These are phyloP conservation scores for Daldinia caldariorum DNA, from an alignment of 495 filamentous ascomycete species.

Conservation along the genomic window DNA sequence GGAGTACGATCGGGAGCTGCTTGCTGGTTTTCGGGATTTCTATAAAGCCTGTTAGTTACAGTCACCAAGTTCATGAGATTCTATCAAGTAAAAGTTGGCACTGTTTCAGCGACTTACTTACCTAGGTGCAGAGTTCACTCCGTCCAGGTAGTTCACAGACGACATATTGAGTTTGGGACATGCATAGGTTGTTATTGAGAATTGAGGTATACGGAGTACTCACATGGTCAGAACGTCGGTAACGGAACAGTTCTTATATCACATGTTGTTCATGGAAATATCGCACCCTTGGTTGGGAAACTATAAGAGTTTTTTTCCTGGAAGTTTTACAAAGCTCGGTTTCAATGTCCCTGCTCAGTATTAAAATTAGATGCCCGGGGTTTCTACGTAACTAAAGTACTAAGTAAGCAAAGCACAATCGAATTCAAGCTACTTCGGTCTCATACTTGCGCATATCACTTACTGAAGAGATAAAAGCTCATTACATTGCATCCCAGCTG, in stretches of 20 bases:
- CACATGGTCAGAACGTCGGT: neutral
- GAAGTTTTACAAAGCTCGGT: neutral
- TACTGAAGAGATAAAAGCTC: neutral
- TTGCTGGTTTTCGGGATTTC: neutral
- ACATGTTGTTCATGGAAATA: neutral
- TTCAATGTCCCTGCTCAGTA: neutral
- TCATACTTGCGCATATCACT: neutral
- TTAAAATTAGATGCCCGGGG: neutral
- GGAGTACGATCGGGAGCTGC: neutral
- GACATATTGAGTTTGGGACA: constrained; percentile 1
- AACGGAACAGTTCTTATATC: neutral
- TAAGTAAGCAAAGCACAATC: neutral
- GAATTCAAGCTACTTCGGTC: neutral
- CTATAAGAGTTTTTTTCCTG: neutral
- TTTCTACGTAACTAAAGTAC: neutral
- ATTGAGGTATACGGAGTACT: neutral
- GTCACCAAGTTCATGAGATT: neutral
- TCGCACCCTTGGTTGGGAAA: neutral
- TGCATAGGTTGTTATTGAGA: neutral
- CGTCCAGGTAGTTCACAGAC: neutral
- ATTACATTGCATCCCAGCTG: neutral
- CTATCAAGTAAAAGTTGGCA: neutral
- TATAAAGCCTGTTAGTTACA: neutral
- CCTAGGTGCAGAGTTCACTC: neutral
- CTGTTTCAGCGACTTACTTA: neutral